phyloP scores from a whole-genome alignment of 805 yeast species.

The Helenozyma rhizophorensis region DNA sequence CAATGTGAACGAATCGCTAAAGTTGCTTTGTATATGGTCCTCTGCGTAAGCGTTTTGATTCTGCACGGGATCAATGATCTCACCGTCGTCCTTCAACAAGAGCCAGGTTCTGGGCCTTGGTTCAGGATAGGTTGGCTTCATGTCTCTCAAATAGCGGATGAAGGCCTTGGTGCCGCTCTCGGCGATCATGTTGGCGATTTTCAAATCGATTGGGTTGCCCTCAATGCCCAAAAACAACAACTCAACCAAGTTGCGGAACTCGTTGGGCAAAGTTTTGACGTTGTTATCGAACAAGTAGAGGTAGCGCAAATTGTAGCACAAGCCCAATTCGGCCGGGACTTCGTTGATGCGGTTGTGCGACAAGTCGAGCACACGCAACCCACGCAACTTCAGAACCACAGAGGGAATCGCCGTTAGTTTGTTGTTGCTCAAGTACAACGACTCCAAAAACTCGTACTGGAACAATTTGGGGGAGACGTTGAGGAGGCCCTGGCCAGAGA shows the following conservation, averaged over 20 bases:
- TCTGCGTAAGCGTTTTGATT: slow-evolving; percentile 29
- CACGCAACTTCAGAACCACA: slow-evolving; percentile 60
- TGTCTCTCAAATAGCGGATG: slow-evolving; percentile 76
- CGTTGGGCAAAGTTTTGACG: slow-evolving; percentile 69
- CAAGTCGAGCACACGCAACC: slow-evolving; percentile 78
- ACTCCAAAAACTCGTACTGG: slow-evolving; percentile 78
- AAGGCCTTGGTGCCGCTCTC: slow-evolving; percentile 83
- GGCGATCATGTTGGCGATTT: slow-evolving; percentile 61
- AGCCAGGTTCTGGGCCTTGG: slow-evolving; percentile 83
- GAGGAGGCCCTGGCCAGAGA: slow-evolving; percentile 82
- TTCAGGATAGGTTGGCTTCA: slow-evolving; percentile 60
- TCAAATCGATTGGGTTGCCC: slow-evolving; percentile 80
- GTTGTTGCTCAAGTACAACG: slow-evolving; percentile 84
- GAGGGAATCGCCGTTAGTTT: slow-evolving; percentile 65
- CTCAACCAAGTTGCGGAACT: slow-evolving; percentile 80
- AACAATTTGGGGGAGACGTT: slow-evolving; percentile 70
- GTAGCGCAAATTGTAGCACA: slow-evolving; percentile 73
- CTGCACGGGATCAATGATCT: slow-evolving; percentile 36
- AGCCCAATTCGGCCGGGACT: slow-evolving; percentile 83
- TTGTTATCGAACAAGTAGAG: slow-evolving; percentile 86
- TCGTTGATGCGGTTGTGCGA: slow-evolving; percentile 69
- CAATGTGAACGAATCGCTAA: slow-evolving; percentile 55
- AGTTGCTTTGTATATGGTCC: slow-evolving; percentile 22
- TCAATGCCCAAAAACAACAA: slow-evolving; percentile 87
- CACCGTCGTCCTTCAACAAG: slow-evolving; percentile 73